Base-by-base conservation (phyloP, 176 grass and related monocot genomes). In the Elaeis guineensis region DNA sequence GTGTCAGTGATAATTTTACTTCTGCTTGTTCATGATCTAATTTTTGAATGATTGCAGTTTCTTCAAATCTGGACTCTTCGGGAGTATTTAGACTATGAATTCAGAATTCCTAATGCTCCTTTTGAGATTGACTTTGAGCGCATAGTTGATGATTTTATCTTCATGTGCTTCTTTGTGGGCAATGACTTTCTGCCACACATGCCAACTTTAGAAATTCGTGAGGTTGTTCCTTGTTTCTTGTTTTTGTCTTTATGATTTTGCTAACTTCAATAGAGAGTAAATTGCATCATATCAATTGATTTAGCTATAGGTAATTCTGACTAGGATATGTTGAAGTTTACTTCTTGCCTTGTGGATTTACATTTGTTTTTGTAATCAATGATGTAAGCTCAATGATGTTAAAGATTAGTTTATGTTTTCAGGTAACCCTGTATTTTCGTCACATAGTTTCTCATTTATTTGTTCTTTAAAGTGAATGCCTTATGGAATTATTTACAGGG, bases 141-240 rank as follows among this genome's bases (percentile, higher is more conserved):
- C 57, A 98, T 98, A 51, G 66, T 98, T 72, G 93, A 98, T 71
- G 93, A 98, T 81, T 98, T 98, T 68, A 83, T 98, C 73, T 98
- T 98, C 76, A 89, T 98, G 25, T 98, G 93, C 39, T 98, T 98
- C 67, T 98, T 98, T 85, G 93, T 98, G 73, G 93, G 93, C 35
- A 98, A 98, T 67, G 93, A 98, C 85, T 98, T 98, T 89, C 93
- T 98, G 60, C 93, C 93, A 49, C 93, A 98, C 49, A 98, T 98
- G 93, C 93, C 93, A 15, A 98, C 93, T 20, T 61, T 92, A 64
- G 93, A 98, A 81, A 92, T 98, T 44, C 93, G 93, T 65, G 93
- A 92, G 93, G 93, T 98, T 71, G 81, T 63, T 78, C 50, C 49
- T 19, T 54, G 1, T 21, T 20, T 17, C 50, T 6, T 62, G 51